Conservation (phyloP, 345 rosid genomes). For the Ailanthus altissimus region DNA sequence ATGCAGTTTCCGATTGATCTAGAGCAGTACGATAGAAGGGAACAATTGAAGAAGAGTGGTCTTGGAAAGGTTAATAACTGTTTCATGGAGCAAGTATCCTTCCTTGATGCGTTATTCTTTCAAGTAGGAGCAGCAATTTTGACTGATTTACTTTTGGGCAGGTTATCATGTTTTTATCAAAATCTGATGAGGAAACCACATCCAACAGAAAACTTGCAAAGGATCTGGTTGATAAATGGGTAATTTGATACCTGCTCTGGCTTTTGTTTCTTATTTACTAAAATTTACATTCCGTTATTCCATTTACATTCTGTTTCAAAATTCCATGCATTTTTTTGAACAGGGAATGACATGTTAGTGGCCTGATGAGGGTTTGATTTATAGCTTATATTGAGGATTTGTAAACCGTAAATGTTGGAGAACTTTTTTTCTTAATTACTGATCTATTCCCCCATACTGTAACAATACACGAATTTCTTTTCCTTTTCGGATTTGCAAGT, state of each 20-base stretch:
- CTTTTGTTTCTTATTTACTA: slow-evolving; percentile 1
- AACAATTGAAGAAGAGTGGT: slow-evolving; percentile 92
- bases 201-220: slow-evolving; percentile 92
- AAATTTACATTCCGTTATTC: background rate
- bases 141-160: slow-evolving; percentile 32
- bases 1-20: slow-evolving; percentile 88
- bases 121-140: background rate
- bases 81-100: slow-evolving; percentile 1
- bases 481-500: background rate
- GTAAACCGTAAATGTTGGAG: background rate
- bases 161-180: slow-evolving; percentile 98
- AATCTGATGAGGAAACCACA: slow-evolving; percentile 94
- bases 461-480: background rate
- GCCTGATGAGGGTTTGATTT: background rate
- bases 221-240: slow-evolving; percentile 99
- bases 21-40: slow-evolving; percentile 93
- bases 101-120: slow-evolving; percentile 4
- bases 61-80: slow-evolving; percentile 79
- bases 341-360: background rate
- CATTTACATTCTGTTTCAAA: background rate
- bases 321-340: background rate
- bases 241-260: slow-evolving; percentile 31
- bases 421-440: background rate
- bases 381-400: background rate
- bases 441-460: background rate